phyloP scores from a whole-genome alignment of 2,329 filamentous ascomycete genomes.

The Lecanosticta acicola region DNA sequence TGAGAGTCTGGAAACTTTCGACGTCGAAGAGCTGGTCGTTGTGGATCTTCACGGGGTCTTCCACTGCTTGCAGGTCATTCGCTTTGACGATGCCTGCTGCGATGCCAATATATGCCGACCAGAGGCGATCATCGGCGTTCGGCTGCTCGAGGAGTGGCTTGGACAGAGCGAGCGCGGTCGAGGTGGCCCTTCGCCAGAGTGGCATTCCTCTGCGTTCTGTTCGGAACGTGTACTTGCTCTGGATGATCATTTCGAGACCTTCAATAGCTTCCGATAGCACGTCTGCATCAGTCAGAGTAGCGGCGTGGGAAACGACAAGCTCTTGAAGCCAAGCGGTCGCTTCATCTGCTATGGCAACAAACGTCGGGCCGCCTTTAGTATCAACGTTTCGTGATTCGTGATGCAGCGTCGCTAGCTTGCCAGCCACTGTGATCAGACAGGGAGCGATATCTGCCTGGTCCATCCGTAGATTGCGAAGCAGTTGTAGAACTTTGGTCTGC shows the following conservation, averaged over 20 bases:
- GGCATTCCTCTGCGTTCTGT: slow-evolving; percentile 63
- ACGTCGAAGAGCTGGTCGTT: slow-evolving; percentile 81
- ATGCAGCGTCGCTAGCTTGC: slow-evolving; percentile 66
- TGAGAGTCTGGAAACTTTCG: slow-evolving; percentile 61
- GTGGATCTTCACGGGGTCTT: slow-evolving; percentile 38
- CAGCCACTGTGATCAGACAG: slow-evolving; percentile 62
- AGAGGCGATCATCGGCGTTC: slow-evolving; percentile 36
- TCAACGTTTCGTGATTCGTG: slow-evolving; percentile 42
- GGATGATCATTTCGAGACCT: slow-evolving; percentile 64
- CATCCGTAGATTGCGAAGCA: slow-evolving; percentile 61
- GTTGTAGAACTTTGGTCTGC: slow-evolving; percentile 63
- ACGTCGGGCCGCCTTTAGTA: slow-evolving; percentile 59
- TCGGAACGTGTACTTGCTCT: slow-evolving; percentile 73
- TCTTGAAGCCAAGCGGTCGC: slow-evolving; percentile 66
- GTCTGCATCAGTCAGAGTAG: slow-evolving; percentile 62
- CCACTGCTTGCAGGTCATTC: slow-evolving; percentile 30
- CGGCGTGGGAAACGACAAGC: slow-evolving; percentile 55
- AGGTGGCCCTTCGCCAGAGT: slow-evolving; percentile 77
- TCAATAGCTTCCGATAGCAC: slow-evolving; percentile 61
- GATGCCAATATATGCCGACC: slow-evolving; percentile 48
- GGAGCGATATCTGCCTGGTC: slow-evolving; percentile 61
- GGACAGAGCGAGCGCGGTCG: slow-evolving; percentile 62
- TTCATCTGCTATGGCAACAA: slow-evolving; percentile 80
- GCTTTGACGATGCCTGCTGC: slow-evolving; percentile 36
- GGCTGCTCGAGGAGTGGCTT: slow-evolving; percentile 55